Conservation (phyloP, 2,329 filamentous ascomycete genomes). For the Dothideomycetes sp. region DNA sequence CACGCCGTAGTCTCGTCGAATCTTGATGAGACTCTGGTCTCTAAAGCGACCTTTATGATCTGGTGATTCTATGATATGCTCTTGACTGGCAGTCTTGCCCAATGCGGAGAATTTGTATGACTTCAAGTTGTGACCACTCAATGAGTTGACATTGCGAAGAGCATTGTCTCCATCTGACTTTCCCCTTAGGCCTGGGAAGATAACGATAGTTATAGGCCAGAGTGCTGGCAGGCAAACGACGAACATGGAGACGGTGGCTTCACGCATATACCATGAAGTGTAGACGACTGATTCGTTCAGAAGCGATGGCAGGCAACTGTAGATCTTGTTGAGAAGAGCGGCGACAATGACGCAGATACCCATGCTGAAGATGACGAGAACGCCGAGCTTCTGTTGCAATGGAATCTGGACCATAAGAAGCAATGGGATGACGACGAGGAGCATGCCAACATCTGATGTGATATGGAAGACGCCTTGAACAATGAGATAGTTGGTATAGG, state of each 20-base stretch:
- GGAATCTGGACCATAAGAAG: slow-evolving; percentile 10
- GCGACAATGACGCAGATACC: slow-evolving; percentile 12
- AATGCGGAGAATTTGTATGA: too few relatives aligned
- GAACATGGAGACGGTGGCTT: slow-evolving; percentile 8
- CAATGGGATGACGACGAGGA: slow-evolving; percentile 10
- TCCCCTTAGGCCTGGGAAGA: too few relatives aligned
- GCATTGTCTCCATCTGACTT: too few relatives aligned
- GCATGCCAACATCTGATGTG: slow-evolving; percentile 10
- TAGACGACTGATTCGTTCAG: slow-evolving; percentile 4
- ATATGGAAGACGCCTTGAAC: slow-evolving; percentile 12
- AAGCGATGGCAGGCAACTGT: slow-evolving; percentile 7
- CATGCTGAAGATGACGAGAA: slow-evolving; percentile 11
- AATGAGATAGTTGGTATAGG: slow-evolving; percentile 10
- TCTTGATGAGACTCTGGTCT: too few relatives aligned
- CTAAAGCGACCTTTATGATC: too few relatives aligned
- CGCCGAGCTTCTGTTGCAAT: slow-evolving; percentile 9
- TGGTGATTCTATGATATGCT: too few relatives aligned
- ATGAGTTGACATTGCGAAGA: too few relatives aligned
- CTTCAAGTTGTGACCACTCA: too few relatives aligned
- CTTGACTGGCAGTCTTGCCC: too few relatives aligned
- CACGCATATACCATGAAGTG: slow-evolving; percentile 11
- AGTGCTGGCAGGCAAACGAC: slow-evolving; percentile 11
- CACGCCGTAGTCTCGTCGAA: too few relatives aligned
- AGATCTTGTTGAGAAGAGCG: slow-evolving; percentile 12
- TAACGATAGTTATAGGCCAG: too few relatives aligned